Conservation (phyloP, 225 moss, liverwort and hornwort species). For the Ulota crispa region DNA sequence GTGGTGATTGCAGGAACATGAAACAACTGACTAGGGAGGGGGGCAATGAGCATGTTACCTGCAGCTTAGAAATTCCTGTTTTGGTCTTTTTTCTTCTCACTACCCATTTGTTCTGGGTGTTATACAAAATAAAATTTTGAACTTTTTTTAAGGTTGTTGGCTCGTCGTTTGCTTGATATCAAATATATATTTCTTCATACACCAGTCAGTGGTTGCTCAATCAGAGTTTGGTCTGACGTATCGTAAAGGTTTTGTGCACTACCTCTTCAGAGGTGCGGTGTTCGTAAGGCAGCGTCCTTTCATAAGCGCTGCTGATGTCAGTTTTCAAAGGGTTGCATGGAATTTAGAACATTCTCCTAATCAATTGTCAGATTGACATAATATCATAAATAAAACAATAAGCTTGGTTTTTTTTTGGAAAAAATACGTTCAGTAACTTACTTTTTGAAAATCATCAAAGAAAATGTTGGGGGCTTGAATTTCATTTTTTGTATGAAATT, state of each 20-base stretch:
- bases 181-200: not conserved
- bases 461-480: too few relatives aligned
- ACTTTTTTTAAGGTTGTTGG: not conserved
- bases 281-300: too few relatives aligned
- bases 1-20: slow-evolving; percentile 27
- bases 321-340: too few relatives aligned
- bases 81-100: slow-evolving; percentile 25
- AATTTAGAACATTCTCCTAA: too few relatives aligned
- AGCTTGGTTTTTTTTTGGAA: too few relatives aligned
- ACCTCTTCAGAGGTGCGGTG: too few relatives aligned
- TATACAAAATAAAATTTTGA: slow-evolving; percentile 43
- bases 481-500: too few relatives aligned
- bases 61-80: slow-evolving; percentile 24
- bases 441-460: too few relatives aligned
- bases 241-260: not conserved
- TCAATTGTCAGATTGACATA: too few relatives aligned
- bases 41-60: slow-evolving; percentile 16
- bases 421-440: too few relatives aligned
- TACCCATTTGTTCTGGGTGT: slow-evolving; percentile 41
- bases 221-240: not conserved
- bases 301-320: too few relatives aligned
- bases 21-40: slow-evolving; percentile 27
- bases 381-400: too few relatives aligned
- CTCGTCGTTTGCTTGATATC: not conserved
- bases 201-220: not conserved